These are phyloP conservation scores for Ganoderma meredithae DNA, from an alignment of 1,284 basidiomycete genomes.

Conservation along the genomic window DNA sequence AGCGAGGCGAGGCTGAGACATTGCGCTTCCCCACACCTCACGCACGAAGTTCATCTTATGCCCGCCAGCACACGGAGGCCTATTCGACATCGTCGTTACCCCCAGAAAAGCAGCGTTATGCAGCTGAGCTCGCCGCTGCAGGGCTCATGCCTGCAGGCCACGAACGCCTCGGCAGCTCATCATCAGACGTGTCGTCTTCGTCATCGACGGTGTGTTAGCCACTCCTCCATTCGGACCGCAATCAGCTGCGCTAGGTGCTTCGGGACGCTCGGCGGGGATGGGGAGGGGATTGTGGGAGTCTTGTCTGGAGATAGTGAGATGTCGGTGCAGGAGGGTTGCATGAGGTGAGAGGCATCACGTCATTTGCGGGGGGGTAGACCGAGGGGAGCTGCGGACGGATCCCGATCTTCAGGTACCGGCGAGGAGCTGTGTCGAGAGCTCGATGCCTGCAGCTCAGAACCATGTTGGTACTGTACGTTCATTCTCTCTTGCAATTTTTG, in stretches of 20 bases:
- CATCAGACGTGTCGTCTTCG: conserved; percentile 24
- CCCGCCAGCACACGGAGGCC: conserved; percentile 29
- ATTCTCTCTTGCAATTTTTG: conserved; percentile 8
- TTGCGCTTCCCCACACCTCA: conserved; percentile 35
- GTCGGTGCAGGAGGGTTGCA: not conserved
- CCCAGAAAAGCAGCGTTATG: conserved; percentile 47
- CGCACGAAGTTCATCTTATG: conserved; percentile 39
- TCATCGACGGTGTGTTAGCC: conserved; percentile 30
- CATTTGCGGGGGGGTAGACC: conserved; percentile 13
- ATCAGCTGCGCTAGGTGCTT: conserved; percentile 23
- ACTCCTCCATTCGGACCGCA: not conserved
- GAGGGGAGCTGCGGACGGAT: conserved; percentile 5
- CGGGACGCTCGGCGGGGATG: conserved; percentile 7
- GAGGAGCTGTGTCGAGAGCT: not conserved
- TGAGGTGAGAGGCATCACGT: conserved; percentile 5
- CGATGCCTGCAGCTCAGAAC: conserved; percentile 1
- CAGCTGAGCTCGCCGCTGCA: conserved; percentile 38
- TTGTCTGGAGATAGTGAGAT: not conserved
- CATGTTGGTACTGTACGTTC: not conserved
- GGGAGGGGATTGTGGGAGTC: conserved; percentile 3
- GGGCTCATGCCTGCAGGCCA: conserved; percentile 28
- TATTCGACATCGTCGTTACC: conserved; percentile 34
- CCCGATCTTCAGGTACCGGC: not conserved
- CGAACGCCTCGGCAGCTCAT: conserved; percentile 28
- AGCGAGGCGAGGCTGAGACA: conserved; percentile 51